These are phyloP conservation scores for Cercis canadensis DNA, from an alignment of 306 rosid species.

Conservation along the genomic window DNA sequence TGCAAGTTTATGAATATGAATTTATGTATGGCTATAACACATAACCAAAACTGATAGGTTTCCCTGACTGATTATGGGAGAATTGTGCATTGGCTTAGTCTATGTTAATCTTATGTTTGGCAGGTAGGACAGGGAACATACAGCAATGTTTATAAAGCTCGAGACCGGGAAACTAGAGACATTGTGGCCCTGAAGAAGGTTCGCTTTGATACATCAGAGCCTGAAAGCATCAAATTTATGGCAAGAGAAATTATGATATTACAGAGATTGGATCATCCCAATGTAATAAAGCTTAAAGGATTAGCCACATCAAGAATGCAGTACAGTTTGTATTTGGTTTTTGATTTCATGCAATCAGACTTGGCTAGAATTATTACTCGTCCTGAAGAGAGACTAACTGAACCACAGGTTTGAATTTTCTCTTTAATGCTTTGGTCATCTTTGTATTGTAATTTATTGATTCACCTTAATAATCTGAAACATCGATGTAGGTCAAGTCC, in stretches of 20 bases:
- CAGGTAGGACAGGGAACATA: conserved; percentile 99
- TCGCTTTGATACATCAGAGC: conserved; percentile 77
- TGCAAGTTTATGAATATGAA: conserved; percentile 7
- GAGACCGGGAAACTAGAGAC: conserved; percentile 73
- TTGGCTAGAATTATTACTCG: conserved; percentile 66
- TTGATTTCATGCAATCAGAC: conserved; percentile 93
- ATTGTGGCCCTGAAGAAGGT: conserved; percentile 92
- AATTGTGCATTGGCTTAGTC: conserved; percentile 21
- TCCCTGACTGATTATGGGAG: conserved; percentile 14
- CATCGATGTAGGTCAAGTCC: conserved; percentile 77
- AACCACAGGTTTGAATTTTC: conserved; percentile 73
- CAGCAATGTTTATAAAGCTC: conserved; percentile 94
- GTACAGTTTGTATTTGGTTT: conserved; percentile 85
- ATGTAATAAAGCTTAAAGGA: conserved; percentile 82
- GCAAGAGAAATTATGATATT: conserved; percentile 84
- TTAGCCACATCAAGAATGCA: conserved; percentile 96
- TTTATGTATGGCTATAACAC: background rate
- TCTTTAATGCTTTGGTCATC: background rate
- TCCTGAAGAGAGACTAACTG: conserved; percentile 61
- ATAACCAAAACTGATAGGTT: conserved; percentile 12
- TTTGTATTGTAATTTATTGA: conserved; percentile 27
- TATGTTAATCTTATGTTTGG: conserved; percentile 32
- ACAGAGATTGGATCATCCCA: conserved; percentile 85
- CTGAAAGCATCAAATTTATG: conserved; percentile 91
- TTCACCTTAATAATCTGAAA: conserved; percentile 39